phyloP scores from a whole-genome alignment of 164 flowering plant species.

The Annona squamosa region DNA sequence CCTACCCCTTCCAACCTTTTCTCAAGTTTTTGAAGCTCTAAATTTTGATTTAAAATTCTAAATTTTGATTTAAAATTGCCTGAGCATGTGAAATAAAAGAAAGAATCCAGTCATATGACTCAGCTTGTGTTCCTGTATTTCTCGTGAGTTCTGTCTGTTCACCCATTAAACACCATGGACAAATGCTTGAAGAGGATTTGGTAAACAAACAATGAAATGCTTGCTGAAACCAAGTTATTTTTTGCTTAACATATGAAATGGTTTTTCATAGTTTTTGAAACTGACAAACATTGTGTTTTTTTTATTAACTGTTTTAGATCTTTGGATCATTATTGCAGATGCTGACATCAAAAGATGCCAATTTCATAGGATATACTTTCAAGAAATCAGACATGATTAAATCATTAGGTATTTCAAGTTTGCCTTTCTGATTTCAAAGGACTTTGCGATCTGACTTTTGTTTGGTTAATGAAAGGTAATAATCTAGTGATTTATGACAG shows the following conservation, averaged over 20 bases:
- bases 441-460: neutral
- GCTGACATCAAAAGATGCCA: slow-evolving; percentile 82
- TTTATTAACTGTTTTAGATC: neutral
- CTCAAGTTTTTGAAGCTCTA: no score
- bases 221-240: neutral
- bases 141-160: no score
- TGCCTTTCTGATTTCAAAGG: slow-evolving; percentile 2
- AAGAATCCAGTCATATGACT: no score
- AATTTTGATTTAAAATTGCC: no score
- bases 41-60: no score
- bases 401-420: slow-evolving; percentile 66
- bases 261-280: neutral
- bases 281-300: neutral
- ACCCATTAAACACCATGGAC: no score
- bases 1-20: no score
- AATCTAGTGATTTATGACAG: slow-evolving; percentile 28
- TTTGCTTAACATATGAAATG: neutral
- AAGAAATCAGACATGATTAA: slow-evolving; percentile 69
- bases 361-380: slow-evolving; percentile 79
- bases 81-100: no score
- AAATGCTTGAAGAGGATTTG: no score
- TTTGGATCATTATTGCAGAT: slow-evolving; percentile 43
- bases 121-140: no score
- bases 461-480: neutral
- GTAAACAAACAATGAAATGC: no score